Base-by-base conservation (phyloP, 2,329 filamentous ascomycete genomes). In the Apiospora rasikravindrae region DNA sequence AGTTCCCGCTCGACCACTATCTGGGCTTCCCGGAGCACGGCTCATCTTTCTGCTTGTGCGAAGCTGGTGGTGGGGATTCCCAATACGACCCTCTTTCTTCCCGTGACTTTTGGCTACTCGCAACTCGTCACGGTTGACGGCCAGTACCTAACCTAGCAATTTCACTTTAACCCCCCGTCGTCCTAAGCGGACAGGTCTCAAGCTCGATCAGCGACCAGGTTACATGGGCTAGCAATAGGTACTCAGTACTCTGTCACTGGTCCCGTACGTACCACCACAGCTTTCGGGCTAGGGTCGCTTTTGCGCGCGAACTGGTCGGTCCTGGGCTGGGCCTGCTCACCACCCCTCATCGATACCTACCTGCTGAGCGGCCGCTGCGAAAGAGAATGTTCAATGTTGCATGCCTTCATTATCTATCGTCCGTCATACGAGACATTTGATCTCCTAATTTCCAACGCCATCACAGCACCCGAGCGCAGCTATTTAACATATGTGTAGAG, bases 361-460 rank as follows among this genome's bases (percentile, higher is more conserved):
- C 57, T 57, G 33, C 44, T 44, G 76, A 73, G 78, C 67, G 69
- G 80, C 78, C 78, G 80, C 78, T 81, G 79, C 77, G 75, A 79
- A 64, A 64, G 57, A 64, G 57, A 64, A 64, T 64, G 57, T 37
- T 64, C 29, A 64, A 64, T 64, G 57, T 64, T 64, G 57, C 57
- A 64, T 64, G 57, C 57, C 57, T 64, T 64, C 57, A 64, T 64
- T 64, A 64, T 64, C 40, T 40, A 75, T 75, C 76, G 73, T 75
- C 77, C 75, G 77, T 83, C 79, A 81, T 82, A 84, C 83, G 80
- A 84, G 82, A 83, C 81, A 82, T 83, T 82, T 82, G 82, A 81
- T 82, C 83, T 79, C 61, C 73, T 45, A 61, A 64, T 64, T 64
- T 64, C 57, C 57, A 64, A 64, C 57, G 57, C 57, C 57, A 64